Conservation (phyloP, 2,329 filamentous ascomycete genomes). For the Fusarium humuli region DNA sequence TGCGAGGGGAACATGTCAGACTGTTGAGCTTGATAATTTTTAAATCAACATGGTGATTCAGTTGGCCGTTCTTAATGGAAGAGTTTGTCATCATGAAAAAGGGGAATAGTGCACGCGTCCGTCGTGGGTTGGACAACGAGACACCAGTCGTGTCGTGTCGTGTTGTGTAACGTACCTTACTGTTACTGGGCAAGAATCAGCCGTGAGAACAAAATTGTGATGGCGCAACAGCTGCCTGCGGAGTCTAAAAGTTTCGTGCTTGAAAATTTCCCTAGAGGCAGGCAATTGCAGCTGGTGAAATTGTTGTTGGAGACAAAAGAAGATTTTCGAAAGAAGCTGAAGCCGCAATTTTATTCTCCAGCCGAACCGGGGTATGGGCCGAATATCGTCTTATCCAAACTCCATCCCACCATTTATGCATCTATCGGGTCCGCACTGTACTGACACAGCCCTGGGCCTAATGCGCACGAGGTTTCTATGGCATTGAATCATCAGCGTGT, state of each 20-base stretch:
- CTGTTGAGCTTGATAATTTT: conserved; percentile 73
- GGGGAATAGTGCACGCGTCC: conserved; percentile 7
- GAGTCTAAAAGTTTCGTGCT: conserved; percentile 12
- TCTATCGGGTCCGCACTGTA: conserved; percentile 46
- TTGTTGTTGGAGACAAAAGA: conserved; percentile 21
- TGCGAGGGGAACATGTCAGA: conserved; percentile 58
- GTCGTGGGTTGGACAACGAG: conserved; percentile 25
- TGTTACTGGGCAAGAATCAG: conserved; percentile 5
- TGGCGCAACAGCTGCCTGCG: not conserved
- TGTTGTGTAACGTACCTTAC: conserved; percentile 40
- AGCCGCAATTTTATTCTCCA: conserved; percentile 34
- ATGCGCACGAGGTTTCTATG: conserved; percentile 17
- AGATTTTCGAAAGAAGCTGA: conserved; percentile 15
- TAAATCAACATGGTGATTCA: conserved; percentile 69
- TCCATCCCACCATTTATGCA: conserved; percentile 46
- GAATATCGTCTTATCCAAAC: conserved; percentile 45
- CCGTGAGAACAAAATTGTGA: not conserved
- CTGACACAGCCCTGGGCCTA: not conserved
- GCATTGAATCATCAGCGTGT: conserved; percentile 20
- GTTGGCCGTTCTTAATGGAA: conserved; percentile 75
- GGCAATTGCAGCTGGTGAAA: conserved; percentile 5
- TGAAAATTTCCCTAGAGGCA: conserved; percentile 3
- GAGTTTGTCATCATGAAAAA: conserved; percentile 64
- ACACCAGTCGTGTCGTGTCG: conserved; percentile 26
- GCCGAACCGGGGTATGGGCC: not conserved